These are phyloP conservation scores for Keqinozyma sinolaborantium DNA, from an alignment of 1,139 yeast genomes.

Conservation along the genomic window DNA sequence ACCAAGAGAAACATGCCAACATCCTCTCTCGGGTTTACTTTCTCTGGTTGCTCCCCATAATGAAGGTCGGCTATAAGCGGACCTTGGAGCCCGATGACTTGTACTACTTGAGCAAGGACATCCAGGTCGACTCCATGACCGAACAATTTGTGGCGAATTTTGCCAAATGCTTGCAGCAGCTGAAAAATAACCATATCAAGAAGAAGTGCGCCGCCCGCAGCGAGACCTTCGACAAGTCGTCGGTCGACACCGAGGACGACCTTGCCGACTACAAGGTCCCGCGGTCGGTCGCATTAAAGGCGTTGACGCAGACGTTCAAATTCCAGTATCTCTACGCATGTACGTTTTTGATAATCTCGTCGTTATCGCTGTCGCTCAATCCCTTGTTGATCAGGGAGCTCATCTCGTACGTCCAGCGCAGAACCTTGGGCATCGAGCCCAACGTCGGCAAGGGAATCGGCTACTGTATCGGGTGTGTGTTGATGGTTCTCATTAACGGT, in stretches of 20 bases:
- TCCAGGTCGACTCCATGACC: conserved; percentile 47
- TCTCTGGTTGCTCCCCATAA: conserved; percentile 58
- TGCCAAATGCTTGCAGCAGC: conserved; percentile 24
- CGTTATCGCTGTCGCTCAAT: conserved; percentile 16
- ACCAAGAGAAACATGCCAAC: conserved; percentile 20
- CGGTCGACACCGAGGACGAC: conserved; percentile 20
- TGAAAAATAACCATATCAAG: conserved; percentile 16
- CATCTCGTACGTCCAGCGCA: conserved; percentile 24
- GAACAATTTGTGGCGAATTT: conserved; percentile 29
- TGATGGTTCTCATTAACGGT: conserved; percentile 31
- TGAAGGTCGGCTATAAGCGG: conserved; percentile 64
- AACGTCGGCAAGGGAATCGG: conserved; percentile 34
- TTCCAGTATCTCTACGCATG: conserved; percentile 21
- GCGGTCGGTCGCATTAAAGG: conserved; percentile 10
- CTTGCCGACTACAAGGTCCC: conserved; percentile 22
- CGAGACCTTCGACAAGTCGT: conserved; percentile 20
- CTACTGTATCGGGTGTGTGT: conserved; percentile 28
- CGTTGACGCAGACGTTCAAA: conserved; percentile 26
- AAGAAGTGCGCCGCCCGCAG: conserved; percentile 23
- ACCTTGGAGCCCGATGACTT: conserved; percentile 64
- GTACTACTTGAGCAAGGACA: conserved; percentile 48
- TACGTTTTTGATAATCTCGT: conserved; percentile 15
- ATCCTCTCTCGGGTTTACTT: conserved; percentile 36
- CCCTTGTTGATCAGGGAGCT: conserved; percentile 29
- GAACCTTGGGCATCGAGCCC: conserved; percentile 18